phyloP scores from a whole-genome alignment of 495 filamentous ascomycete genomes.

The Talaromyces adpressus region DNA sequence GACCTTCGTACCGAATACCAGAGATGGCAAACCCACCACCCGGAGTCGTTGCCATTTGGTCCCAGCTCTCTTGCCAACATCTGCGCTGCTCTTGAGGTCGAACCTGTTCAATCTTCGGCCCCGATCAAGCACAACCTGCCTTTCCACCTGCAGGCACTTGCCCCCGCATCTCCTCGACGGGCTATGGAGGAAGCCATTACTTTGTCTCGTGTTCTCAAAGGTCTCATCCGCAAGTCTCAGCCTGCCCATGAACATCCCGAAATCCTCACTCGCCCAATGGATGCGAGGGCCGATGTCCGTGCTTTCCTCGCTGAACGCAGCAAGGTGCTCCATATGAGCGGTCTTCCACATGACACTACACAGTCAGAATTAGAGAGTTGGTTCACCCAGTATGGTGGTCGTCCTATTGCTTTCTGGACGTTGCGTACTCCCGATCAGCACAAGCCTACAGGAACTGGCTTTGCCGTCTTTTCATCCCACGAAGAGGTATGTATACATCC shows the following conservation, averaged over 20 bases:
- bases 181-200: constrained; percentile 98
- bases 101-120: constrained; percentile 90
- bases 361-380: constrained; percentile 97
- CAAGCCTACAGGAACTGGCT: constrained; percentile 95
- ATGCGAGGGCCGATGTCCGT: constrained; percentile 93
- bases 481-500: constrained; percentile 75
- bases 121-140: constrained; percentile 98
- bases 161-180: constrained; percentile 91
- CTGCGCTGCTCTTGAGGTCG: constrained; percentile 94
- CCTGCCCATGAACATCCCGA: constrained; percentile 89
- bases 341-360: constrained; percentile 93
- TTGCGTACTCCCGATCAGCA: constrained; percentile 96
- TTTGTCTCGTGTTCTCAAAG: constrained; percentile 81
- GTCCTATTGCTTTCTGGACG: constrained; percentile 99
- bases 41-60: constrained; percentile 93
- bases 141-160: constrained; percentile 93
- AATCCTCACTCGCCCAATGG: constrained; percentile 89
- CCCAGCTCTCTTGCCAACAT: constrained; percentile 94
- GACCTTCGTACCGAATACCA: constrained; percentile 96
- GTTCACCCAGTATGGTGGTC: constrained; percentile 97
- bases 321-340: constrained; percentile 96
- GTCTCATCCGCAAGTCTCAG: constrained; percentile 91
- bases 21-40: constrained; percentile 95
- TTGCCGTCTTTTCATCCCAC: constrained; percentile 96
- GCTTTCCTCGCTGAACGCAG: constrained; percentile 91